Evolutionary conservation across 2,329 filamentous ascomycete species (phyloP), one percentile per base, ranked within the genome.

Genomic region (Fusarium sp.): DNA sequence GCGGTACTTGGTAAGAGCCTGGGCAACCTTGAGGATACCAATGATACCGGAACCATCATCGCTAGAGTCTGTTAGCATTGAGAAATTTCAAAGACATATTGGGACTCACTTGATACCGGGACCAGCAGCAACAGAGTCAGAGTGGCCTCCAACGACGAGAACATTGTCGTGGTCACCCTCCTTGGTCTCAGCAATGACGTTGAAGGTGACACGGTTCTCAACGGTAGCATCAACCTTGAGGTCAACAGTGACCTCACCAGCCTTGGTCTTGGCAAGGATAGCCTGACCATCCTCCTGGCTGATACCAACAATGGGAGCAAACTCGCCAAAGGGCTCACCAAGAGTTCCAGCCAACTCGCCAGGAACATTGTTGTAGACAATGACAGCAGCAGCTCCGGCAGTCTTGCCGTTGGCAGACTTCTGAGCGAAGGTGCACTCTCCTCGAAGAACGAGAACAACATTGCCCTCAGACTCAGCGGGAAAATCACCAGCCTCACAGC

Each of bases 331-430:
- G 0, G 84, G 82, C 11, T 78, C 80, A 54, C 88, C 89, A 3
- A 92, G 82, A 4, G 89, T 92, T 35, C 88, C 90, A 11, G 85
- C 77, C 3, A 84, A 62, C 7, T 79, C 64, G 5, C 88, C 89
- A 0, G 84, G 79, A 7, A 82, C 85, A 66, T 91, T 91, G 83
- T 92, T 91, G 81, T 91, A 91, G 66, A 92, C 83, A 59, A 92
- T 76, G 2, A 85, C 86, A 3, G 82, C 91, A 1, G 79, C 78
- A 3, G 91, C 91, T 23, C 90, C 88, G 4, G 90, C 89, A 1
- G 79, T 76, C 64, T 86, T 87, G 29, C 90, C 90, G 23, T 86
- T 80, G 41, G 83, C 79, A 11, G 88, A 84, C 82, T 93, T 92
- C 27, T 84, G 75, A 12, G 83, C 85, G 63, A 92, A 92, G 21